Percentiles rank a stretch among this genome's conserved stretches.
Evolutionary conservation across 1,284 basidiomycete genomes (phyloP).

Genomic region (Puccinia brachypodii): DNA sequence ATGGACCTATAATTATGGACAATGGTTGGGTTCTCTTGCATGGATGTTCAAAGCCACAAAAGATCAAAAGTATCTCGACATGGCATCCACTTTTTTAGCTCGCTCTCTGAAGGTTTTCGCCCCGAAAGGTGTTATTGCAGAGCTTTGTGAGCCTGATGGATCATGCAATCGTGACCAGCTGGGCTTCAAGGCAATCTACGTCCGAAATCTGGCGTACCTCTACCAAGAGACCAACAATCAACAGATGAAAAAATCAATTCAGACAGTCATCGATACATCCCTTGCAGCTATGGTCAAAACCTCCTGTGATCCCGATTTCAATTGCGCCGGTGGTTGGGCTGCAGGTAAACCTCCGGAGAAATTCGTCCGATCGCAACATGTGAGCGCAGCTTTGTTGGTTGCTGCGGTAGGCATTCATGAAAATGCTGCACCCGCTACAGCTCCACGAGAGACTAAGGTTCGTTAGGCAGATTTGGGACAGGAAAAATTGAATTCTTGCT

Average conservation of each 20-base stretch:
- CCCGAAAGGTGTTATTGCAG: slow-evolving; percentile 38
- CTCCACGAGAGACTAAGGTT: too few relatives aligned
- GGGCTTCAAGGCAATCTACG: slow-evolving; percentile 48
- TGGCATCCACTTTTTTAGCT: slow-evolving; percentile 13
- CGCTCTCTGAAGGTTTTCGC: slow-evolving; percentile 7
- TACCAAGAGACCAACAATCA: slow-evolving; percentile 18
- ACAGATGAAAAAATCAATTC: slow-evolving; percentile 10
- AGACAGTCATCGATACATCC: slow-evolving; percentile 38
- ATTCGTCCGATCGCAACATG: slow-evolving; percentile 41
- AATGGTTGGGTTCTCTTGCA: slow-evolving; percentile 35
- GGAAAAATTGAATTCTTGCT: too few relatives aligned
- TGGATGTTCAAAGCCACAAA: slow-evolving; percentile 40
- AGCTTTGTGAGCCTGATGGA: slow-evolving; percentile 31
- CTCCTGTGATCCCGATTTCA: slow-evolving; percentile 40
- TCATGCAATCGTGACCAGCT: slow-evolving; percentile 44
- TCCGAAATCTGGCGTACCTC: slow-evolving; percentile 42
- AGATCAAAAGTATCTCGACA: slow-evolving; percentile 39
- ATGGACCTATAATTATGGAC: slow-evolving; percentile 45
- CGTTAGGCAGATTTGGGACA: too few relatives aligned
- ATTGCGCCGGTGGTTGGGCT: slow-evolving; percentile 43
- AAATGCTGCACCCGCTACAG: neutral
- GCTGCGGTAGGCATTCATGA: slow-evolving; percentile 33
- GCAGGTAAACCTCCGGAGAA: slow-evolving; percentile 11
- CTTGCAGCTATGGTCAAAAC: slow-evolving; percentile 20
- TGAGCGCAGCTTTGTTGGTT: slow-evolving; percentile 44